Base-by-base conservation (phyloP, 441 rosid species). In the Adansonia rubrostipa region DNA sequence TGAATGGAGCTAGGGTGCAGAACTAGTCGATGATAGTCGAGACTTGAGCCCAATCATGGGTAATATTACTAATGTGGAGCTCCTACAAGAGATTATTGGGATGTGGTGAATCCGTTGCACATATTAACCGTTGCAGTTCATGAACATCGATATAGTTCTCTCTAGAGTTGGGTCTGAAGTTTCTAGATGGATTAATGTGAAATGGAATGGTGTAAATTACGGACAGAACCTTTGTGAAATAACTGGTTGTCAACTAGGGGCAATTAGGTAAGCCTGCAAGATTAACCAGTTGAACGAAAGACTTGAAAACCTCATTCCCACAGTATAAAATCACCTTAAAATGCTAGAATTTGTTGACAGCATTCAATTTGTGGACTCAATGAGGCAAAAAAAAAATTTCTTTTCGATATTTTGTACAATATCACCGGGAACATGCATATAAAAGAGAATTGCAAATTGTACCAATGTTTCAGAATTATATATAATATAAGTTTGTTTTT, bases 101-200 rank as follows among this genome's bases (percentile, higher is more conserved):
- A 71, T 7, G 47, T 51, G 74, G 8, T 71, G 22, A 24, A 51
- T 28, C 17, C 22, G 1, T 14, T 24, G 47, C 45, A 9, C 44
- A 15, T 71, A 22, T 48, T 48, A 47, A 51, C 42, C 14, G 11
- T 70, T 51, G 10, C 60, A 50, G 44, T 67, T 44, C 53, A 44
- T 44, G 9, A 44, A 10, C 33, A 44, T 19, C 19, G 58, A 11
- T 70, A 50, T 28, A 51, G 15, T 28, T 15, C 61, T 50, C 53
- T 67, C 53, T 44, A 45, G 72, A 42, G 72, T 22, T 47, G 40
- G 73, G 9, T 69, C 36, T 63, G 56, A 33, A 33, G 36, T 72
- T 36, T 47, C 5, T 48, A 47, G 72, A 28, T 44, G 54, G 53
- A 45, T 13, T 51, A 13, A 9, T 33, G 20, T 9, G 56, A 54